Evolutionary conservation across 345 rosid genomes (phyloP).

Genomic region (Dimocarpus longan): DNA sequence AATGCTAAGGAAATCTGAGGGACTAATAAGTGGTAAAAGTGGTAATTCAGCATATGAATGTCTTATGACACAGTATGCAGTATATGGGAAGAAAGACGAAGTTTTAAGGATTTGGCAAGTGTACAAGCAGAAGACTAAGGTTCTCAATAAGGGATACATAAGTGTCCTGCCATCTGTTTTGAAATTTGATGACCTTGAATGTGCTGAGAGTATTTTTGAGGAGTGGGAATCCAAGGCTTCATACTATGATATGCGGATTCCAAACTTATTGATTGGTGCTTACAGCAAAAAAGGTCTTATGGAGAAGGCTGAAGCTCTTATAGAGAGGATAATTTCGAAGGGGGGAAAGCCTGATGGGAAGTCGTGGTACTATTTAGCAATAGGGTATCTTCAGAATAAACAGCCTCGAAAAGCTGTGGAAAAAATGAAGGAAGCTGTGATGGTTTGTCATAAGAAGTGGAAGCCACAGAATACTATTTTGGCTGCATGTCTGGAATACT

Average conservation of each 20-base stretch:
- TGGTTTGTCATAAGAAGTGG: slow-evolving; percentile 15
- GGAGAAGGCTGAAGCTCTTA: slow-evolving; percentile 35
- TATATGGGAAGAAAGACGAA: slow-evolving; percentile 44
- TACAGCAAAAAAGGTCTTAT: slow-evolving; percentile 35
- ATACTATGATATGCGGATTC: slow-evolving; percentile 20
- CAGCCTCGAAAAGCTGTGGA: slow-evolving; percentile 29
- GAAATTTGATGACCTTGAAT: slow-evolving; percentile 47
- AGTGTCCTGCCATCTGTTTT: slow-evolving; percentile 25
- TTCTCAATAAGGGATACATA: slow-evolving; percentile 29
- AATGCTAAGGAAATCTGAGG: slow-evolving; percentile 40
- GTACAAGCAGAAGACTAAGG: slow-evolving; percentile 22
- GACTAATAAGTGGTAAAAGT: slow-evolving; percentile 7
- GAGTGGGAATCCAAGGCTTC: slow-evolving; percentile 40
- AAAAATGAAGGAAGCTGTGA: slow-evolving; percentile 37
- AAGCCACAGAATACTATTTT: slow-evolving; percentile 21
- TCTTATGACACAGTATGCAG: slow-evolving; percentile 37
- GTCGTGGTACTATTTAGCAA: slow-evolving; percentile 37
- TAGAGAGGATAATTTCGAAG: slow-evolving; percentile 16
- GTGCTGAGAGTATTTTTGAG: slow-evolving; percentile 40
- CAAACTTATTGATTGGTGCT: slow-evolving; percentile 33
- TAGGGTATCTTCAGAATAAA: slow-evolving; percentile 24
- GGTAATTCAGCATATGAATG: slow-evolving; percentile 11
- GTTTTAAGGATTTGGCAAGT: slow-evolving; percentile 45
- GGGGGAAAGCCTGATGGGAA: slow-evolving; percentile 27
- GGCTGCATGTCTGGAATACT: slow-evolving; percentile 31